These are phyloP conservation scores for Phaffia tasmanica DNA, from an alignment of 768 basidiomycete species.

Conservation along the genomic window DNA sequence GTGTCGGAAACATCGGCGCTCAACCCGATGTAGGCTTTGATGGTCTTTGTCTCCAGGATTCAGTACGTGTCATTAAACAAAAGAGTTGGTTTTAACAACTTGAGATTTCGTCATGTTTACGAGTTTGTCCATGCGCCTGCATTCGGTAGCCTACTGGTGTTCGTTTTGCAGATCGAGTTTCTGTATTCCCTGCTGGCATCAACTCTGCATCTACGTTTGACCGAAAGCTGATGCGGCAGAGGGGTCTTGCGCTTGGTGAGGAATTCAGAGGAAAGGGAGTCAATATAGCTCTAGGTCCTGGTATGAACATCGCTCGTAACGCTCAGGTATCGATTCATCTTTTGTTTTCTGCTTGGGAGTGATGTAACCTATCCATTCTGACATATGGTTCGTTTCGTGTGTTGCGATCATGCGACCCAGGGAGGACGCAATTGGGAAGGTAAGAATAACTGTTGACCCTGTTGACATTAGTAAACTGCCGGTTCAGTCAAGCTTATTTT, in stretches of 20 bases:
- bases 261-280: slow-evolving; percentile 21
- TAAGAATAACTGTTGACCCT: no score
- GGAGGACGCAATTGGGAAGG: slow-evolving; percentile 88
- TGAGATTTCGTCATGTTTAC: background rate
- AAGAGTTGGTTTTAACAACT: background rate
- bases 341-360: background rate
- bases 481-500: no score
- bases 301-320: background rate
- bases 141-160: slow-evolving; percentile 47
- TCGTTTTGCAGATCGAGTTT: slow-evolving; percentile 52
- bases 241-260: slow-evolving; percentile 15
- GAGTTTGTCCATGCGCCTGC: background rate
- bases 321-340: background rate
- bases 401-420: slow-evolving; percentile 43
- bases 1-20: slow-evolving; percentile 47
- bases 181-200: slow-evolving; percentile 59
- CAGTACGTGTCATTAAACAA: slow-evolving; percentile 32
- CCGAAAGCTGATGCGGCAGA: slow-evolving; percentile 14
- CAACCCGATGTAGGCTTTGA: slow-evolving; percentile 45
- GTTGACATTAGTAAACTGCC: no score
- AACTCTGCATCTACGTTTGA: slow-evolving; percentile 59
- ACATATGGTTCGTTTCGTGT: slow-evolving; percentile 3
- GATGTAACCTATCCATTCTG: no score
- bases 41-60: slow-evolving; percentile 48
- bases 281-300: slow-evolving; percentile 6